Evolutionary conservation across 78 protist genomes (phyloP), one percentile per base, ranked within the genome.

Genomic region (Dictyostelium brefeldianum): DNA sequence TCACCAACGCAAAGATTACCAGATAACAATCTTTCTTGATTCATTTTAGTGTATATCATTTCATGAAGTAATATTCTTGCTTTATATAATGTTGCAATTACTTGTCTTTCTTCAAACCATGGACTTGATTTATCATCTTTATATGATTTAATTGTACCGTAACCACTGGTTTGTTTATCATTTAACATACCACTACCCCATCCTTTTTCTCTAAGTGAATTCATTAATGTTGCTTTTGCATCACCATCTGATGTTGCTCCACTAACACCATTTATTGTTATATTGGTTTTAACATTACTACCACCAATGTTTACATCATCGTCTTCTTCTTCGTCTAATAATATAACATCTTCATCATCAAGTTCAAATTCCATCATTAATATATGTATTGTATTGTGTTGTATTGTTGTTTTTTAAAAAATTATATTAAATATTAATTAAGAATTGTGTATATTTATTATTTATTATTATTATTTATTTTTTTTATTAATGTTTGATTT

Each of bases 21-120:
- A 15, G 84, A 70, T 11, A 36, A 41, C 5, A 92, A 22, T 22
- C 96, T 89, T 10, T 83, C 96, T 27, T 78, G 71, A 48, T 85
- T 81, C 59, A 65, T 20, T 51, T 92, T 92, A 8, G 65, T 36
- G 15, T 83, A 25, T 12, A 84, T 62, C 56, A 92, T 11, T 46
- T 85, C 78, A 29, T 81, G 91, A 6, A 92, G 56, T 36, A 83
- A 31, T 18, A 85, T 71, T 29, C 96, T 17, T 12, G 92, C 74
- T 18, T 47, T 36, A 29, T 85, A 62, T 29, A 92, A 78, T 14
- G 85, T 67, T 48, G 81, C 89, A 25, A 92, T 73, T 3, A 80
- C 90, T 27, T 77, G 94, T 46, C 91, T 53, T 22, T 92, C 91
- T 57, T 92, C 91, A 29, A 70, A 75, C 89, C 95, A 91, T 31